Base-by-base conservation (phyloP, 2,329 filamentous ascomycete species). In the Trichothecium roseum region DNA sequence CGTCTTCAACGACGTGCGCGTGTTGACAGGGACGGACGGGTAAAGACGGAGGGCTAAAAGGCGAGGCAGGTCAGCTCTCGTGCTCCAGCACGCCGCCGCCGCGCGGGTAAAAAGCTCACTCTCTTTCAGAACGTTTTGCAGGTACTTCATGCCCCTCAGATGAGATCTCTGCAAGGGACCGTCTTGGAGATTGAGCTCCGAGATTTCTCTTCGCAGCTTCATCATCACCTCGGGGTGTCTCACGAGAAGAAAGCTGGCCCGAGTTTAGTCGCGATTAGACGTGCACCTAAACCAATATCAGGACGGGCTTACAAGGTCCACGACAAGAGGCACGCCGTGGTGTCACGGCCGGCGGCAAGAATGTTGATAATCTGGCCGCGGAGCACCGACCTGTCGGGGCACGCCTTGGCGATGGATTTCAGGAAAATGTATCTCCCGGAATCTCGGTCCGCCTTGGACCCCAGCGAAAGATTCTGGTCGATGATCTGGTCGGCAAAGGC, bases 31-130 rank as follows among this genome's bases (percentile, higher is more conserved):
- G 4, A 37, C 18, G n/a, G 38, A 34, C 8, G 47, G 46, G 30
- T 44, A 49, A 3, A 49, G 40, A 13, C 47, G 42, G 20, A 47
- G 37, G 9, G 38, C 41, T 40, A 22, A 22, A 28, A 7, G 34
- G 14, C 10, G n/a, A 24, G n/a, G n/a, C n/a, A 12, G 30, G 28
- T 30, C 16, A 36, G 28, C 35, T n/a, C 8, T 8, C 6, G 10
- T 15, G 10, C 16, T 17, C 8, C 24, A 12, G 2, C 4, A 15
- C 20, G 20, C n/a, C n/a, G n/a, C n/a, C n/a, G n/a, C n/a, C n/a
- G 20, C 20, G 6, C 10, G 20, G 20, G 20, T 6, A 24, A 6
- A 6, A 6, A 6, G 6, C 30, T 29, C 4, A 34, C 32, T 38
- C 30, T 47, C 43, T 18, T 42, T 43, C 17, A 47, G 32, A 24